Conservation (phyloP, 2,329 filamentous ascomycete species). For the Arthroderma sp. region DNA sequence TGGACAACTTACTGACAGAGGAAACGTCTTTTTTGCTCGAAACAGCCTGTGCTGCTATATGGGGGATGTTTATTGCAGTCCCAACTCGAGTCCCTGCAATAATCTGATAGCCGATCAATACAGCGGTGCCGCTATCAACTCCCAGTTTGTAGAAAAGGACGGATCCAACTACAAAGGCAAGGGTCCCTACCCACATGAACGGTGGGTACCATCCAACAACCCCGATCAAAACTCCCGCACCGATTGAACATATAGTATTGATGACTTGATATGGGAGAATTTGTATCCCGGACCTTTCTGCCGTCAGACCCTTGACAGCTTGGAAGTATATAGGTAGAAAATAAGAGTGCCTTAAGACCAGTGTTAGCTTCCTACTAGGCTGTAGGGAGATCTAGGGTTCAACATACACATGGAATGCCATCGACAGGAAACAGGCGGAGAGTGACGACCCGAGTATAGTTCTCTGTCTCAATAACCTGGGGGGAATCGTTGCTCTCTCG, state of each 20-base stretch:
- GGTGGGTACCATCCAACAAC: constrained; percentile 16
- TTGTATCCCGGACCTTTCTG: constrained; percentile 26
- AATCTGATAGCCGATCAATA: constrained; percentile 20
- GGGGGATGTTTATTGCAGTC: constrained; percentile 13
- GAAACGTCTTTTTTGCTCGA: constrained; percentile 14
- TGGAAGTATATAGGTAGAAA: constrained; percentile 30
- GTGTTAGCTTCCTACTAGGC: background rate
- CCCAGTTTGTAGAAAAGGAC: constrained; percentile 21
- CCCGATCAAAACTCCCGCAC: constrained; percentile 4
- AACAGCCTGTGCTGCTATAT: constrained; percentile 17
- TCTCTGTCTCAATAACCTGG: constrained; percentile 16
- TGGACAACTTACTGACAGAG: background rate
- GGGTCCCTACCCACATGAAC: constrained; percentile 14
- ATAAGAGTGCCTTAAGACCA: constrained; percentile 4
- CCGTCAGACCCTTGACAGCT: constrained; percentile 30
- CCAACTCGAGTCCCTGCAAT: constrained; percentile 17
- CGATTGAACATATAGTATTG: constrained; percentile 16
- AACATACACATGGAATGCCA: constrained; percentile 8
- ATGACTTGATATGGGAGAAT: constrained; percentile 28
- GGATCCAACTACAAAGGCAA: constrained; percentile 19
- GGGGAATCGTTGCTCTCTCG: constrained; percentile 20
- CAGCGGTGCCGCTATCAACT: constrained; percentile 13
- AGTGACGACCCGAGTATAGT: constrained; percentile 6
- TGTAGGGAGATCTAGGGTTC: background rate
- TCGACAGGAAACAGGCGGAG: constrained; percentile 7